A percentile compares a stretch with the other conserved stretches of the same genome.
These are phyloP conservation scores for Paecilomyces sp. DNA, from an alignment of 2,329 filamentous ascomycete genomes.

Conservation along the genomic window DNA sequence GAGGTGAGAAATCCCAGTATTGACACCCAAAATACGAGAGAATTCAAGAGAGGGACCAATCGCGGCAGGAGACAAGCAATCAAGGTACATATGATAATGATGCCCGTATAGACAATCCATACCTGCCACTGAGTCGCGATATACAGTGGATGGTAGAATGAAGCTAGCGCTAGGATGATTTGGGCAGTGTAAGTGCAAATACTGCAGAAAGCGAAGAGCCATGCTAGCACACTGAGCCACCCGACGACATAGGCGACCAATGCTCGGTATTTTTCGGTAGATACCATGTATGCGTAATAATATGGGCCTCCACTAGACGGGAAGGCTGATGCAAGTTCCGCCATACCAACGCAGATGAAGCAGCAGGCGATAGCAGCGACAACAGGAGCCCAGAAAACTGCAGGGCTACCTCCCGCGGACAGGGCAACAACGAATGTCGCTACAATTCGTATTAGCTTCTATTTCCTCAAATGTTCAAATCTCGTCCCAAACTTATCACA, in stretches of 20 bases:
- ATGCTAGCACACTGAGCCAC: conserved; percentile 17
- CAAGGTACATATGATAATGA: conserved; percentile 4
- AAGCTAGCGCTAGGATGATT: conserved; percentile 6
- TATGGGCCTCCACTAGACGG: conserved; percentile 22
- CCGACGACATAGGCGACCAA: conserved; percentile 15
- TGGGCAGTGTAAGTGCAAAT: conserved; percentile 1
- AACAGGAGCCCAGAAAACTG: conserved; percentile 15
- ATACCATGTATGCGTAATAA: conserved; percentile 22
- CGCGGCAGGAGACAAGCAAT: conserved; percentile 9
- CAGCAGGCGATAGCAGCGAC: conserved; percentile 14
- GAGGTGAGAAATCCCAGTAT: conserved; percentile 15
- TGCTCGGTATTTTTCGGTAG: conserved; percentile 5
- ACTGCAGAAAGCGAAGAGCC: conserved; percentile 9
- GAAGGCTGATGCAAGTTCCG: conserved; percentile 19
- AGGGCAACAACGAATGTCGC: conserved; percentile 13
- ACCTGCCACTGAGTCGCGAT: conserved; percentile 14
- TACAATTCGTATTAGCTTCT: neutral
- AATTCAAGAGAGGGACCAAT: conserved; percentile 8
- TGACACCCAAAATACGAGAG: conserved; percentile 10
- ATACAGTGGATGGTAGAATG: conserved; percentile 11
- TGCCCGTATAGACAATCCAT: conserved; percentile 14
- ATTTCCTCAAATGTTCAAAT: too few species aligned
- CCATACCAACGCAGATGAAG: conserved; percentile 16
- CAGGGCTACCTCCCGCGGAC: conserved; percentile 16
- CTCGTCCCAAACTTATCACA: too few species aligned